phyloP scores from a whole-genome alignment of 495 filamentous ascomycete species.

The Daldinia loculata region DNA sequence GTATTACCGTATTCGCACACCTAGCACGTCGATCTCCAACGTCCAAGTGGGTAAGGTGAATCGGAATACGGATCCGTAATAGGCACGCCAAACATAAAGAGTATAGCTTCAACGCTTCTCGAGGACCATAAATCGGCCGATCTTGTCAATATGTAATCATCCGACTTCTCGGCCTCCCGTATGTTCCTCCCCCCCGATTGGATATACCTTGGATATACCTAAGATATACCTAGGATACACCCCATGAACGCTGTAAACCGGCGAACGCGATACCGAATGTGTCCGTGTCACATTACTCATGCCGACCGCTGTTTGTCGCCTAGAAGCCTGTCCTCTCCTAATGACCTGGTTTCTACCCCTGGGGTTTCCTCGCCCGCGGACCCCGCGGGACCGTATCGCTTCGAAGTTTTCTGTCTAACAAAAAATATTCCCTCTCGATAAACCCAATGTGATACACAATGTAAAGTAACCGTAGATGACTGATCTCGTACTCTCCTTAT shows the following conservation, averaged over 20 bases:
- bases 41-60: neutral
- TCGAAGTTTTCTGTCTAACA: neutral
- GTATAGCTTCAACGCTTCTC: neutral
- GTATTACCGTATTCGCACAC: conserved; percentile 4
- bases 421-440: neutral
- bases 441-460: neutral
- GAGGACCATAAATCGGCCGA: neutral
- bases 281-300: neutral
- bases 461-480: neutral
- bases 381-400: neutral
- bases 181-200: neutral
- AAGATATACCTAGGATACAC: neutral
- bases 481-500: neutral
- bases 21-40: neutral
- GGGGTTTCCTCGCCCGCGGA: neutral
- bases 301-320: neutral
- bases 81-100: neutral
- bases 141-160: too few species aligned
- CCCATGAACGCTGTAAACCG: neutral
- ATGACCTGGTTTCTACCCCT: neutral
- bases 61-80: neutral
- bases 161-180: neutral
- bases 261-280: too few species aligned
- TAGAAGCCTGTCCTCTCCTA: neutral
- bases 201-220: neutral